phyloP scores from a whole-genome alignment of 2,329 filamentous ascomycete species.

The Dactylellina sp. region DNA sequence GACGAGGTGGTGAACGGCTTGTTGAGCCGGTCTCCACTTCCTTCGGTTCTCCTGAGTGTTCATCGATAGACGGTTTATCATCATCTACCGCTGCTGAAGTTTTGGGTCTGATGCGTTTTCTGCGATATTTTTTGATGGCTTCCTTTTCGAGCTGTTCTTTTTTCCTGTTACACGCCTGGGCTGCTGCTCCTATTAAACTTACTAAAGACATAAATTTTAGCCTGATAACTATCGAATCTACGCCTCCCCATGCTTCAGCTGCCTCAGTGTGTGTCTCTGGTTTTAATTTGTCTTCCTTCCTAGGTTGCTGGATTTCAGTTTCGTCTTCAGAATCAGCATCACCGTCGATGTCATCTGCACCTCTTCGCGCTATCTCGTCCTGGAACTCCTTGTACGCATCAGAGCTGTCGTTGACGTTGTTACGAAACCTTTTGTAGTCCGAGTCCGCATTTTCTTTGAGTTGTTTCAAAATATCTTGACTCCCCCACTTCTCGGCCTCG shows the following conservation, averaged over 20 bases:
- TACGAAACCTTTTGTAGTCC: slow-evolving; percentile 29
- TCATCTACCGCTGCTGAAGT: not conserved
- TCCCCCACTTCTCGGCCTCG: not conserved
- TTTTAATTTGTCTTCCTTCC: slow-evolving; percentile 29
- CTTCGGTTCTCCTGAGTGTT: not conserved
- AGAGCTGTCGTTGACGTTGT: slow-evolving; percentile 29
- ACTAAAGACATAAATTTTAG: slow-evolving; percentile 51
- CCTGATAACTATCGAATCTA: slow-evolving; percentile 41
- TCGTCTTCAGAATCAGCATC: slow-evolving; percentile 34
- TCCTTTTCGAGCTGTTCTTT: slow-evolving; percentile 4
- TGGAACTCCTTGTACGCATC: slow-evolving; percentile 40
- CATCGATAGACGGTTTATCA: slow-evolving; percentile 1
- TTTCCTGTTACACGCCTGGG: not conserved
- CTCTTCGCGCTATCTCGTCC: slow-evolving; percentile 14
- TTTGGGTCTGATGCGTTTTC: slow-evolving; percentile 11
- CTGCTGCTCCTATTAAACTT: slow-evolving; percentile 32
- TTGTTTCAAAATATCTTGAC: not conserved
- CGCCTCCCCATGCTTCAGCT: slow-evolving; percentile 37
- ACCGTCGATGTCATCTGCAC: slow-evolving; percentile 1
- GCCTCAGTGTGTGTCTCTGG: slow-evolving; percentile 36
- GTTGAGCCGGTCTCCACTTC: slow-evolving; percentile 13
- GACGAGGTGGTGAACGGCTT: slow-evolving; percentile 28
- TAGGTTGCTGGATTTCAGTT: not conserved
- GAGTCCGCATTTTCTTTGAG: slow-evolving; percentile 10
- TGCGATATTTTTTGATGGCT: slow-evolving; percentile 2